Conservation (phyloP, 2,329 filamentous ascomycete genomes). For the Thielaviopsis punctulata region DNA sequence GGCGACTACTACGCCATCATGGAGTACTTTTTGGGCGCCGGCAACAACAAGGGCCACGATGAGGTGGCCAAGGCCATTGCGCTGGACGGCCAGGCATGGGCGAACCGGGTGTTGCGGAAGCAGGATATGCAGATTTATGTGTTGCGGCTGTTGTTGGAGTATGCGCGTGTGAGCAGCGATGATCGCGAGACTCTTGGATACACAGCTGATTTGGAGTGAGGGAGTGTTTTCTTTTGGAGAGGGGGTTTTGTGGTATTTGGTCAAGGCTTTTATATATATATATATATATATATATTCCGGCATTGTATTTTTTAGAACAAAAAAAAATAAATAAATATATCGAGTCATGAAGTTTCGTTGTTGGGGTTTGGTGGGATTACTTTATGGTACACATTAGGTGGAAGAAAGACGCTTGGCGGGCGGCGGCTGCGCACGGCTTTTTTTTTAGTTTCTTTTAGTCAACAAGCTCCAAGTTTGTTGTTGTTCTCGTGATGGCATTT, state of each 20-base stretch:
- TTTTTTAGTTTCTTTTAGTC: background rate
- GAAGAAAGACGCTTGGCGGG: background rate
- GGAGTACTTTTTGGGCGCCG: constrained; percentile 46
- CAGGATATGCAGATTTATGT: constrained; percentile 63
- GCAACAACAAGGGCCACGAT: constrained; percentile 20
- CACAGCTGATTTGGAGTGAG: constrained; percentile 28
- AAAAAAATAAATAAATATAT: background rate
- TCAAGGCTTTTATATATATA: no score
- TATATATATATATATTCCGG: background rate
- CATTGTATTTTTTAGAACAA: background rate
- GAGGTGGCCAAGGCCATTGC: constrained; percentile 46
- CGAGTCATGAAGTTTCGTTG: no score
- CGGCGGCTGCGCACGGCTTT: background rate
- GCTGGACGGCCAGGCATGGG: constrained; percentile 47
- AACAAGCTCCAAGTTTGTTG: no score
- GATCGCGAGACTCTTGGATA: constrained; percentile 35
- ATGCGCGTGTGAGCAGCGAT: constrained; percentile 37
- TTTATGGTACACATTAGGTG: no score
- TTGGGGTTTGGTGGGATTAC: no score
- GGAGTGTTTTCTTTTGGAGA: background rate
- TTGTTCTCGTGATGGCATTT: no score
- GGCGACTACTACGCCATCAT: constrained; percentile 55
- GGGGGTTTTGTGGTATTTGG: background rate
- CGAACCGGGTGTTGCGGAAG: constrained; percentile 45
- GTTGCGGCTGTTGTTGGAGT: constrained; percentile 45